Base-by-base conservation (phyloP, 1,284 basidiomycete genomes). In the Apiotrichum mycotoxinovorans region DNA sequence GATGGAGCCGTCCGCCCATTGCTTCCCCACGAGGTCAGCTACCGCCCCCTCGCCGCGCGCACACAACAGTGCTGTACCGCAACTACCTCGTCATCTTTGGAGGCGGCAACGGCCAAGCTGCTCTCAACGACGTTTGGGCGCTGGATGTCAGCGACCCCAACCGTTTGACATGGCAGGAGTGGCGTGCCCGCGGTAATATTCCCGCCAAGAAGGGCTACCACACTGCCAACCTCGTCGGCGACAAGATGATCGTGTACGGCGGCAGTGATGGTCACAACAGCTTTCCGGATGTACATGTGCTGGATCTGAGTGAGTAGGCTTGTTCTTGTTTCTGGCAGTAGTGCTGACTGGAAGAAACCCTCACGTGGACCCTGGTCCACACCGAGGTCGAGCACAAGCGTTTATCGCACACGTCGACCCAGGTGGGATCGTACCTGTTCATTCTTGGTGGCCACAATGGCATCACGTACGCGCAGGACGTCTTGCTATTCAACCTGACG, bases 351-450 rank as follows among this genome's bases (percentile, higher is more conserved):
- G 34, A 54, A 91, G 90, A 88, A 66, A 84, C 84, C 1, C 78
- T 85, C 43, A 70, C 80, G 3, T 93, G 91, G 91, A 86, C 80
- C 22, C 79, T 83, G 45, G 79, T 89, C 23, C 80, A 83, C 43
- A 81, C 81, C 17, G 78, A 80, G 14, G 72, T 81, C 42, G 74
- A 79, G 25, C 83, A 89, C 70, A 84, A 86, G 58, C 84, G 91
- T 12, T 80, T 95, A 35, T 89, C 90, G 27, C 92, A 96, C 68
- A 88, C 87, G 5, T 83, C 91, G 4, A 92, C 91, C 0, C 90
- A 90, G 71, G 88, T 96, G 18, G 93, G 93, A n/a, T 91, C 89
- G 1, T 94, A 91, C 68, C 83, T 96, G 0, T 93, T 93, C 77
- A 83, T 95, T 56, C 82, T 87, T 56, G 93, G 91, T 3, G 92